Evolutionary conservation across 2,329 filamentous ascomycete species (phyloP).

Genomic region (Fusarium lyarnte): DNA sequence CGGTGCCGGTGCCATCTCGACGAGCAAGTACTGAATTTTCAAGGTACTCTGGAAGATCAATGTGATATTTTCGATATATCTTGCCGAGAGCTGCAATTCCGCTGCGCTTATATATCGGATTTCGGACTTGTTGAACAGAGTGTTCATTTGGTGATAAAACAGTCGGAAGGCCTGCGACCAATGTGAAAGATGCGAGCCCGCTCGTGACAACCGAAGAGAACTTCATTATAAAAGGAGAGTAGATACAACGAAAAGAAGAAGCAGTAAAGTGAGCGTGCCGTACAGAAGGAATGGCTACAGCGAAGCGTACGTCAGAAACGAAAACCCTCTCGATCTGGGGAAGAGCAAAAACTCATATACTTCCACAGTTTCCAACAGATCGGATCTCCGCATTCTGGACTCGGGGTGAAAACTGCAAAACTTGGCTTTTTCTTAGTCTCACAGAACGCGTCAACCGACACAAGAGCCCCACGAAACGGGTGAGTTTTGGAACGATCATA

Average conservation of each 20-base stretch:
- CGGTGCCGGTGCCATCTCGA: slow-evolving; percentile 44
- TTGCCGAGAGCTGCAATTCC: slow-evolving; percentile 48
- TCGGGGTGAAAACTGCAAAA: not conserved
- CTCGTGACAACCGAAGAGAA: slow-evolving; percentile 17
- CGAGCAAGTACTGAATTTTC: slow-evolving; percentile 36
- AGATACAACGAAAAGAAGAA: not conserved
- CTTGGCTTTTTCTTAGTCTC: not conserved
- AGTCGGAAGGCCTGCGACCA: slow-evolving; percentile 22
- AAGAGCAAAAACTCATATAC: slow-evolving; percentile 6
- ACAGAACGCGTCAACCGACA: slow-evolving; percentile 13
- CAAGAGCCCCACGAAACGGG: not conserved
- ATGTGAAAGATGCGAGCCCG: slow-evolving; percentile 10
- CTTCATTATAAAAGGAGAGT: slow-evolving; percentile 32
- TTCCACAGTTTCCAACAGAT: not conserved
- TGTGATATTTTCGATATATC: slow-evolving; percentile 51
- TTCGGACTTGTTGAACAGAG: slow-evolving; percentile 51
- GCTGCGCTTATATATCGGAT: slow-evolving; percentile 47
- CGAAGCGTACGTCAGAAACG: not conserved
- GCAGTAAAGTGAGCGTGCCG: not conserved
- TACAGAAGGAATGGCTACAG: not conserved
- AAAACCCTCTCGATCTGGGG: not conserved
- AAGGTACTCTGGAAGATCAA: slow-evolving; percentile 42
- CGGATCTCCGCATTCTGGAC: slow-evolving; percentile 2
- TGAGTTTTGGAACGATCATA: slow-evolving; percentile 9
- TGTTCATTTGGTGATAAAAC: not conserved